Percentiles rank a stretch among this genome's conserved stretches.
Conservation (phyloP, 2,329 filamentous ascomycete genomes). For the Hypoxylon sp. region DNA sequence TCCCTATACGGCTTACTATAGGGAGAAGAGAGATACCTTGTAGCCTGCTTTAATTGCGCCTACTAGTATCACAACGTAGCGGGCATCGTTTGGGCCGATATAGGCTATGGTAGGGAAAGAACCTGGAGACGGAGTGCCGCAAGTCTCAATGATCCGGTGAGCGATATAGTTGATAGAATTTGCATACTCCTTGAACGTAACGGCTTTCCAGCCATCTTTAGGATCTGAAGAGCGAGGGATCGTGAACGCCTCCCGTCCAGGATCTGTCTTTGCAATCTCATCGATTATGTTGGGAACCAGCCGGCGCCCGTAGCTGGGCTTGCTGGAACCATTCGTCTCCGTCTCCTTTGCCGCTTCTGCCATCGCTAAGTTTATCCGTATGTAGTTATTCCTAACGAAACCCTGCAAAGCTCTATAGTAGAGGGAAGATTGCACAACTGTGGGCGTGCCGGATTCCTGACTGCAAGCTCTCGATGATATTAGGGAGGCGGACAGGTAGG, state of each 20-base stretch:
- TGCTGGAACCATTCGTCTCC: slow-evolving; percentile 10
- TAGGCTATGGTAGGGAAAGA: slow-evolving; percentile 61
- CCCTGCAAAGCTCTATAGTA: background rate
- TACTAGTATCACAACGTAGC: slow-evolving; percentile 49
- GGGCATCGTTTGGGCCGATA: slow-evolving; percentile 59
- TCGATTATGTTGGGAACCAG: slow-evolving; percentile 59
- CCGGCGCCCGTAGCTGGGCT: slow-evolving; percentile 53
- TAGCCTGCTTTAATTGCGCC: slow-evolving; percentile 53
- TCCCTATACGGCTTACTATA: too few relatives aligned
- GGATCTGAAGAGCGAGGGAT: slow-evolving; percentile 56
- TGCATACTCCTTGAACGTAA: slow-evolving; percentile 58
- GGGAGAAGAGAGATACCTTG: slow-evolving; percentile 50
- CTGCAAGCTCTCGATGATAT: background rate
- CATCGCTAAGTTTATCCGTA: slow-evolving; percentile 2
- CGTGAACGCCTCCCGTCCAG: slow-evolving; percentile 56
- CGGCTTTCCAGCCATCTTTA: slow-evolving; percentile 58
- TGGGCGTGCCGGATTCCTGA: background rate
- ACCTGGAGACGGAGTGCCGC: slow-evolving; percentile 20
- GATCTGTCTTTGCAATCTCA: slow-evolving; percentile 55
- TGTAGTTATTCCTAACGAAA: background rate
- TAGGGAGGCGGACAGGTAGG: background rate
- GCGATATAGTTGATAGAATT: slow-evolving; percentile 61
- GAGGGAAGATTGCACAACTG: background rate
- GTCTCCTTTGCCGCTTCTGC: slow-evolving; percentile 1
- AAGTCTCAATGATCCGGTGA: slow-evolving; percentile 38